Evolutionary conservation across 129 eudicot genomes (phyloP), one percentile per base, ranked within the genome.

Genomic region (Pittosporum tobira): DNA sequence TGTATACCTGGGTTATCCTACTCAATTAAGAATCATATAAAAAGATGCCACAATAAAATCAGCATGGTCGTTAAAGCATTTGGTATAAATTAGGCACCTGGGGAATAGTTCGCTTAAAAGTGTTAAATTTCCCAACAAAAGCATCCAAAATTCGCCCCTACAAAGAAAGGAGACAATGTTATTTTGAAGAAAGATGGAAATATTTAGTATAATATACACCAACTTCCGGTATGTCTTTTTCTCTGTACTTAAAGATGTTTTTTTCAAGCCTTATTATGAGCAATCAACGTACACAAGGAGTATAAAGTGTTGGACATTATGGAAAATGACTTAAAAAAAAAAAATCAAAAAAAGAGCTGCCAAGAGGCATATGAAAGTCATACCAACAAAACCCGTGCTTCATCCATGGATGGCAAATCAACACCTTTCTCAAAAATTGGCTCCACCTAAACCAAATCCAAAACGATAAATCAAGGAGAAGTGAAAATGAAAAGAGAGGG

Each of bases 371-470:
- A 46, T 42, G 65, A 55, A 67, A 51, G 40, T 53, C 73, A 56
- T 73, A 88, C 99, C 91, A 93, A 65, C 50, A 93, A 81, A 64
- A 87, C 68, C 52, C 99, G 78, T 49, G 99, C 91, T 76, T 87
- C 99, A 79, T 93, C 99, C 99, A 87, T 93, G 38, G 99, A 87
- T 66, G 78, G 74, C 73, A 76, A 83, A 67, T 93, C 96, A 20
- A 74, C 66, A 19, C 99, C 99, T 79, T 87, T 93, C 77, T 93
- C 99, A 77, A 83, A 93, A 61, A 93, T 93, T 7, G 96, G 99
- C 57, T 93, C 99, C 75, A 93, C 98, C 98, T 91, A 59, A 48
- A 24, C 45, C 48, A 56, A 13, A 34, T 46, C 16, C 15, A 26
- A 56, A 59, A 25, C 8, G 57, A n/a, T n/a, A n/a, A n/a, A n/a